Evolutionary conservation across 2,329 filamentous ascomycete species (phyloP).

Genomic region (Xylariaceae sp.): DNA sequence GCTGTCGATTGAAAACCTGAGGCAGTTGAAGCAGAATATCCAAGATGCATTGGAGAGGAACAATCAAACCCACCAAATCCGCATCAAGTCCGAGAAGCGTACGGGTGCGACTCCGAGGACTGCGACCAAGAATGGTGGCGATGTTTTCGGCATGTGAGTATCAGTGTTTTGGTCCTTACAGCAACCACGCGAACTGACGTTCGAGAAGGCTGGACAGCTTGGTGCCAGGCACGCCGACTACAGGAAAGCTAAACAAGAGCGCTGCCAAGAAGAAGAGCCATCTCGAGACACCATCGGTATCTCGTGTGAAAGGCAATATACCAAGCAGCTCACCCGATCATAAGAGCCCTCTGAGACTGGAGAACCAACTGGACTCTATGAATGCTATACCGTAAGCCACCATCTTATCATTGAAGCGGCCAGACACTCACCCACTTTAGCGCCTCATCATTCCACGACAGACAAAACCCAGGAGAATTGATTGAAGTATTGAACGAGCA

Average conservation of each 20-base stretch:
- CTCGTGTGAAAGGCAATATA: constrained; percentile 40
- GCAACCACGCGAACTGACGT: constrained; percentile 1
- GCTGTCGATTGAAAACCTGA: constrained; percentile 65
- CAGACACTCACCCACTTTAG: constrained; percentile 29
- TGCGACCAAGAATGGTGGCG: constrained; percentile 47
- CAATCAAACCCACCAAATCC: constrained; percentile 58
- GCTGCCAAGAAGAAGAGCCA: constrained; percentile 32
- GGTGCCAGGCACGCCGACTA: constrained; percentile 57
- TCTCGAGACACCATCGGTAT: constrained; percentile 43
- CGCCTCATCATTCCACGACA: constrained; percentile 66
- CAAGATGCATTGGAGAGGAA: constrained; percentile 80
- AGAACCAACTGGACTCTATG: constrained; percentile 36
- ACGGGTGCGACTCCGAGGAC: constrained; percentile 60
- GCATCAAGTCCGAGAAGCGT: constrained; percentile 61
- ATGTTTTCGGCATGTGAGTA: constrained; percentile 79
- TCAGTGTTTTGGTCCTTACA: background rate
- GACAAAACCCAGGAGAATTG: constrained; percentile 74
- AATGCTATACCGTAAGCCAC: constrained; percentile 33
- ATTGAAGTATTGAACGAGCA: constrained; percentile 80
- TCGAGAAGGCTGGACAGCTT: constrained; percentile 58
- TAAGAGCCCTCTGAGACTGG: constrained; percentile 36
- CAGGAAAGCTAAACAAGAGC: constrained; percentile 39
- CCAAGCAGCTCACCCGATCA: constrained; percentile 41
- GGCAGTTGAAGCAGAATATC: constrained; percentile 79
- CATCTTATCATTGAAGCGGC: background rate